Percentiles rank a stretch among this genome's conserved stretches.
Conservation (phyloP, 169 alveolate species). For the Ichthyophthirius multifiliis region DNA sequence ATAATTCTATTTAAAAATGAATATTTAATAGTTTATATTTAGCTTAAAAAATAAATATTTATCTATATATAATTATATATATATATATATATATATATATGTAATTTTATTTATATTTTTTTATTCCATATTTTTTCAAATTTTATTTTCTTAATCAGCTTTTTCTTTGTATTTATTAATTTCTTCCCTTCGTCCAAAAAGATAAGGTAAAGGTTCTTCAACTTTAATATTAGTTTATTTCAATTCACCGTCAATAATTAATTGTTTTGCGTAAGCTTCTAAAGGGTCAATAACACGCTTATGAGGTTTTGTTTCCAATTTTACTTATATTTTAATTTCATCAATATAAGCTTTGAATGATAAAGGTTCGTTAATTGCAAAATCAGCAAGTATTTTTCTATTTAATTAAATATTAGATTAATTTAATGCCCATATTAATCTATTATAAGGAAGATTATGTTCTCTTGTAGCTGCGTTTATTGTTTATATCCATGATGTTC, state of each 20-base stretch:
- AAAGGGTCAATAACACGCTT: neutral
- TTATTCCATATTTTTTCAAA: too few species aligned
- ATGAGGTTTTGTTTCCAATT: slow-evolving; percentile 10
- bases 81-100: too few species aligned
- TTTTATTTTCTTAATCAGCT: neutral
- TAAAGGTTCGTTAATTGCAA: slow-evolving; percentile 67
- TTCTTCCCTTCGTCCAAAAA: slow-evolving; percentile 7
- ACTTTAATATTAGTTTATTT: neutral
- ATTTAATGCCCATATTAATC: slow-evolving; percentile 60
- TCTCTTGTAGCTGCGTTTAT: slow-evolving; percentile 71
- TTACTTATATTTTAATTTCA: slow-evolving; percentile 49
- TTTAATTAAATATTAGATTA: slow-evolving; percentile 59
- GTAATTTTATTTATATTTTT: too few species aligned
- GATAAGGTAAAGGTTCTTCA: neutral
- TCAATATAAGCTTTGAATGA: slow-evolving; percentile 70
- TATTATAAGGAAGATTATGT: slow-evolving; percentile 53
- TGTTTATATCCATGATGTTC: slow-evolving; percentile 65
- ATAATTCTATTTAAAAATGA: too few species aligned
- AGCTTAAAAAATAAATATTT: too few species aligned
- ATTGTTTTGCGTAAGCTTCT: slow-evolving; percentile 20
- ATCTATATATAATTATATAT: too few species aligned
- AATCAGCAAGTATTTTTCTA: slow-evolving; percentile 64
- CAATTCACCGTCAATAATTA: slow-evolving; percentile 7
- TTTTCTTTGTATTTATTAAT: neutral
- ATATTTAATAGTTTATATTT: too few species aligned